Evolutionary conservation across 345 rosid species (phyloP).

Genomic region (Eucalyptus cladocalyx): DNA sequence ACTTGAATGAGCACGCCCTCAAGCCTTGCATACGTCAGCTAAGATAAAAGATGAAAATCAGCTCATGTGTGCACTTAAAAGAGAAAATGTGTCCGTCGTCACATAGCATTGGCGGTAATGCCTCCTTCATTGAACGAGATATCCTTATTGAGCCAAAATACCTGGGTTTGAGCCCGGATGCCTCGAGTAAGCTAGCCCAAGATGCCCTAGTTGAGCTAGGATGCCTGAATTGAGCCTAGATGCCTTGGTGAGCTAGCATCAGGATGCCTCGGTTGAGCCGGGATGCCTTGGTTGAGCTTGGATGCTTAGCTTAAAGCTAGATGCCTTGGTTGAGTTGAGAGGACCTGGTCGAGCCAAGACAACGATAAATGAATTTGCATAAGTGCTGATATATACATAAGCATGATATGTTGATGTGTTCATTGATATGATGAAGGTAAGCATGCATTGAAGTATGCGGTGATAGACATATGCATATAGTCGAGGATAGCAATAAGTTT

Average conservation of each 20-base stretch:
- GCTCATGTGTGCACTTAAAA: too few relatives aligned
- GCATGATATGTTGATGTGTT: too few relatives aligned
- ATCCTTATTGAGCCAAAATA: rapidly evolving
- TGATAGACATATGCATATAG: too few relatives aligned
- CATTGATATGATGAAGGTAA: rapidly evolving
- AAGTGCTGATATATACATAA: rapidly evolving
- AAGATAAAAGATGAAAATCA: too few relatives aligned
- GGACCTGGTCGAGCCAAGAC: rapidly evolving
- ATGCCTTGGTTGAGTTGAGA: rapidly evolving
- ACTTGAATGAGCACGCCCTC: too few relatives aligned
- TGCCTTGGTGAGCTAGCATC: rapidly evolving
- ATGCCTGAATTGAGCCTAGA: rapidly evolving
- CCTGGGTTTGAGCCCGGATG: rapidly evolving
- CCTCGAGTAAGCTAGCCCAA: rapidly evolving
- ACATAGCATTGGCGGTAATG: rapidly evolving
- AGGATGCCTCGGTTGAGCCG: rapidly evolving
- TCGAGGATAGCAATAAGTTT: too few relatives aligned
- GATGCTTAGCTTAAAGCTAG: rapidly evolving
- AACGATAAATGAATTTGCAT: too few relatives aligned
- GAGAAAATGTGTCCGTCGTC: rapidly evolving
- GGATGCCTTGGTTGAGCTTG: too few relatives aligned
- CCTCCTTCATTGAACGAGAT: too few relatives aligned
- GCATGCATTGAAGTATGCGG: too few relatives aligned
- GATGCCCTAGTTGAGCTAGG: too few relatives aligned
- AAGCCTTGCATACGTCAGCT: too few relatives aligned